These are phyloP conservation scores for Fraxinus ornus DNA, from an alignment of 305 asterid genomes.

Conservation along the genomic window DNA sequence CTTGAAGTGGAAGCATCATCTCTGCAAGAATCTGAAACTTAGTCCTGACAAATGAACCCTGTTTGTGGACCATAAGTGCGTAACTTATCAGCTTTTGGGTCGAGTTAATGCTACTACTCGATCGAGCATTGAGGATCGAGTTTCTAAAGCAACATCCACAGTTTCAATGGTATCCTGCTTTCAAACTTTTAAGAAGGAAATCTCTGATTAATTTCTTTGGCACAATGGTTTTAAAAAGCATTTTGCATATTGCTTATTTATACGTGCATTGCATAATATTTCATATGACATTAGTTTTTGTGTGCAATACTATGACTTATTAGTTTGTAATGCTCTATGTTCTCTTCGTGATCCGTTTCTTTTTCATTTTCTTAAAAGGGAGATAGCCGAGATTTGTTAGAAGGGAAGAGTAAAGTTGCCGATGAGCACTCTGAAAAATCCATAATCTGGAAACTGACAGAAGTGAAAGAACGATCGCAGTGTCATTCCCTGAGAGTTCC, in stretches of 20 bases:
- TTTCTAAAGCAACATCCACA: neutral
- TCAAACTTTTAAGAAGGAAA: neutral
- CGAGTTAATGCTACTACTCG: neutral
- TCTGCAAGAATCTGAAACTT: slow-evolving; percentile 60
- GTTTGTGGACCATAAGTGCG: slow-evolving; percentile 55
- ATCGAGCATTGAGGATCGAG: neutral
- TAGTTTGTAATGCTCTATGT: neutral
- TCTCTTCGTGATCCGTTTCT: neutral
- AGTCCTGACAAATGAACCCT: slow-evolving; percentile 65
- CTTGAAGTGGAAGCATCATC: slow-evolving; percentile 75
- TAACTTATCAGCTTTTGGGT: neutral
- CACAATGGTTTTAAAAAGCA: neutral
- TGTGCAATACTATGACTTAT: neutral
- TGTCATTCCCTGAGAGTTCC: slow-evolving; percentile 58
- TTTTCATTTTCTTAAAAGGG: slow-evolving; percentile 38
- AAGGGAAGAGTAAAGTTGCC: slow-evolving; percentile 43
- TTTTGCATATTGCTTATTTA: neutral
- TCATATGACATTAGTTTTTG: neutral
- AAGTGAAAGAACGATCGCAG: slow-evolving; percentile 54
- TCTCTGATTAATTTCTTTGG: neutral
- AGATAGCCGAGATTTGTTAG: slow-evolving; percentile 46
- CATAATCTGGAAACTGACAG: slow-evolving; percentile 55
- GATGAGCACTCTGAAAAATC: slow-evolving; percentile 54
- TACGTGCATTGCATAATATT: neutral
- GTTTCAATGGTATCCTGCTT: neutral